Base-by-base conservation (phyloP, 257 asterid species). In the Solanum stenotomum region DNA sequence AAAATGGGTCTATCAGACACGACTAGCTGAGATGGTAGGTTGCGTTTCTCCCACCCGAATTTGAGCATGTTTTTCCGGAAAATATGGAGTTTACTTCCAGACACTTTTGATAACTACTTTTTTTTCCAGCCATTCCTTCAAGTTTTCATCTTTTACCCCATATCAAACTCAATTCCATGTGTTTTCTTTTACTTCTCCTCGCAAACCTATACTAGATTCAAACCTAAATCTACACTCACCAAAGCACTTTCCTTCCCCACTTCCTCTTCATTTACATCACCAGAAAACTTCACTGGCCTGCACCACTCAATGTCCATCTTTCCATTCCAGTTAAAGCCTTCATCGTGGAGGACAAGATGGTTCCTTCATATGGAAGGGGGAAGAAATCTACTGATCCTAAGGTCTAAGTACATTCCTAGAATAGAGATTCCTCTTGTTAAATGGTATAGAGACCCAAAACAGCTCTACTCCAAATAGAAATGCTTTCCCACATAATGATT, bases 301-400 rank as follows among this genome's bases (percentile, higher is more conserved):
- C 79, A 34, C 44, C 79, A 72, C 44, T 72, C 44, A 72, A 72
- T 94, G 92, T 90, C 93, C 95, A 46, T 91, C 81, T 61, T 87
- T 93, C 52, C 89, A 87, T 2, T 95, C 92, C 89, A 93, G 96
- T 89, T 79, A 95, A 95, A 92, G 96, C 95, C 25, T 89, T 91
- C 10, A 85, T 93, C 9, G 94, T 91, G 85, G 96, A 93, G 92
- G 93, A 93, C 85, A 94, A 92, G 91, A 67, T 91, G 88, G 93
- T 94, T 46, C 98, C 96, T 44, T 59, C 94, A 20, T 93, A 94
- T 87, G 98, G 98, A 5, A 92, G 95, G 3, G 95, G 98, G 15
- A 93, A 94, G 91, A 92, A 87, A 87, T 92, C 94, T 0, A 92
- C 96, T 1, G 94, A 94, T 84, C 98, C 98, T 35, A 92, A 49